phyloP scores from a whole-genome alignment of 2,329 filamentous ascomycete species.

The Venturia nashicola region DNA sequence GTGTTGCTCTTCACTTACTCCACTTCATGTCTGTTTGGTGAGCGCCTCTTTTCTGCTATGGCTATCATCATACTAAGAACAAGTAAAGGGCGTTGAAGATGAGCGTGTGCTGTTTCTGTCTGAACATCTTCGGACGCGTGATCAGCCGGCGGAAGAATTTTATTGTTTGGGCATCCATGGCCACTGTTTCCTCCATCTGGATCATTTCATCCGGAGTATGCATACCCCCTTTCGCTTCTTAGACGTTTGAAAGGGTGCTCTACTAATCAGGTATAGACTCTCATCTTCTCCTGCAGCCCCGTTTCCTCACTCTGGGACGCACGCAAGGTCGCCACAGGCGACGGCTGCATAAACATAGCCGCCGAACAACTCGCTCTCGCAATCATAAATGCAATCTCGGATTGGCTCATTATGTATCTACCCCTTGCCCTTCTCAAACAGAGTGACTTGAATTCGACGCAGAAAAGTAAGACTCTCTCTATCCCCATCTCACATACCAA shows the following conservation, averaged over 20 bases:
- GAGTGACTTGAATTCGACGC: neutral
- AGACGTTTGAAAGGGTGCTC: neutral
- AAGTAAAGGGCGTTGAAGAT: neutral
- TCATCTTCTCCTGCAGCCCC: conserved; percentile 1
- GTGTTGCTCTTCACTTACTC: neutral
- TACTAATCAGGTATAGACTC: neutral
- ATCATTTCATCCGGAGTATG: neutral
- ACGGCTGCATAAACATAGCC: neutral
- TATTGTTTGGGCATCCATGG: neutral
- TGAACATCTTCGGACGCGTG: neutral
- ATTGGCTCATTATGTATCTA: neutral
- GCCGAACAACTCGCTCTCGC: neutral
- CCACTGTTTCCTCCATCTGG: neutral
- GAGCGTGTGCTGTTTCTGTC: neutral
- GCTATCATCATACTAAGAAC: neutral
- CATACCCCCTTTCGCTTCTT: neutral
- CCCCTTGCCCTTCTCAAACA: neutral
- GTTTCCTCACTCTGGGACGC: neutral
- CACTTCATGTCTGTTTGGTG: neutral
- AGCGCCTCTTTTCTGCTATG: neutral
- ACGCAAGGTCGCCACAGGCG: neutral
- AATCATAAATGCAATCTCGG: neutral
- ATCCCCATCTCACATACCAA: neutral
- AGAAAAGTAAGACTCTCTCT: neutral
- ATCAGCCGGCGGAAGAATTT: neutral